Evolutionary conservation across 768 basidiomycete species (phyloP).

Genomic region (Hortiboletus campestris): DNA sequence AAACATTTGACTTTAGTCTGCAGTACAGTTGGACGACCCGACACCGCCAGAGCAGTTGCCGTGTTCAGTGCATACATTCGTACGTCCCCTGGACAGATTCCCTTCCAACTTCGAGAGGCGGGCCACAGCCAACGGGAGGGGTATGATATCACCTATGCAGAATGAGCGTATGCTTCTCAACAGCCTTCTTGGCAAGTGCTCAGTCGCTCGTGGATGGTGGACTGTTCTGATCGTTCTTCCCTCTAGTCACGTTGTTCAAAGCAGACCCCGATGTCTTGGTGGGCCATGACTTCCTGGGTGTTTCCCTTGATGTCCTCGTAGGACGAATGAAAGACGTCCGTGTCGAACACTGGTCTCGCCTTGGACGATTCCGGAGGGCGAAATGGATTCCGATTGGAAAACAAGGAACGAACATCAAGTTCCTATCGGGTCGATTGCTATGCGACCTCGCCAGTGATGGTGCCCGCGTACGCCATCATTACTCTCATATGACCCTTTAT

Average conservation of each 20-base stretch:
- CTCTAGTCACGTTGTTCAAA: conserved; percentile 68
- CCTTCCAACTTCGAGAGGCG: conserved; percentile 79
- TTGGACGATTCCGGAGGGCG: conserved; percentile 84
- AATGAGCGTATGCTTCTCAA: conserved; percentile 87
- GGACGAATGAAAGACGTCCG: conserved; percentile 90
- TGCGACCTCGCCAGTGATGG: conserved; percentile 95
- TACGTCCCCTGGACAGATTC: conserved; percentile 85
- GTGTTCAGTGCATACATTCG: conserved; percentile 81
- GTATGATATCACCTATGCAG: conserved; percentile 67
- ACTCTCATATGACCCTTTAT: neutral
- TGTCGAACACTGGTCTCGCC: conserved; percentile 89
- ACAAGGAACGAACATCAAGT: conserved; percentile 79
- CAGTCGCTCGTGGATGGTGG: neutral
- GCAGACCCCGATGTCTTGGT: conserved; percentile 93
- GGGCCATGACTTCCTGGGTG: conserved; percentile 92
- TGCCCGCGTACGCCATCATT: conserved; percentile 63
- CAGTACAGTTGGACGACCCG: conserved; percentile 88
- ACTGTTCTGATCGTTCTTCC: neutral
- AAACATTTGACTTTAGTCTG: neutral
- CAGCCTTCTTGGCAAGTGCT: conserved; percentile 63
- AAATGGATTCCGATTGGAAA: conserved; percentile 81
- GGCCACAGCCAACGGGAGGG: conserved; percentile 62
- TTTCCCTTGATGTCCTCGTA: conserved; percentile 85
- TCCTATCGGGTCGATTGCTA: conserved; percentile 81
- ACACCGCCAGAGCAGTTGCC: conserved; percentile 86